Evolutionary conservation across 2,329 filamentous ascomycete genomes (phyloP).

Genomic region (Magnaporthiopsis poae): DNA sequence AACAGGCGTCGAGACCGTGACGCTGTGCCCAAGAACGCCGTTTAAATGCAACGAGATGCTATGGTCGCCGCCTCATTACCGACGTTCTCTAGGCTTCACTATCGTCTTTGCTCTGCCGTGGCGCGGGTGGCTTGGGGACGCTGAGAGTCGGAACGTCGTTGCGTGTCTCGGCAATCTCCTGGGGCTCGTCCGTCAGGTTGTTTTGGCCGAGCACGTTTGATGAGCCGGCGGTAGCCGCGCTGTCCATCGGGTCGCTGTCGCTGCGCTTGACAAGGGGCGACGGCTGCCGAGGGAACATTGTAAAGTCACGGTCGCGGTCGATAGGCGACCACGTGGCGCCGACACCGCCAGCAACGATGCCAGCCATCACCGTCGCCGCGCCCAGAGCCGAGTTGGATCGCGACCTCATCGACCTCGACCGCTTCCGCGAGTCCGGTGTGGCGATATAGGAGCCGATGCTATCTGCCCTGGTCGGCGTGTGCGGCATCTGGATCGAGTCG

Average conservation of each 20-base stretch:
- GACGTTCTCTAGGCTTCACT: background rate
- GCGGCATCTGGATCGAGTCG: constrained; percentile 33
- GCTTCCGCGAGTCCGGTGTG: constrained; percentile 51
- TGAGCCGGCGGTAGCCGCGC: background rate
- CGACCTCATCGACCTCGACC: constrained; percentile 58
- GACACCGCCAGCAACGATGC: constrained; percentile 67
- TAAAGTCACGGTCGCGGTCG: constrained; percentile 34
- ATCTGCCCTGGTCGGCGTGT: constrained; percentile 52
- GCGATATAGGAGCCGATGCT: constrained; percentile 35
- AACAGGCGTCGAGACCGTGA: background rate
- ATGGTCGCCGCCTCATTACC: background rate
- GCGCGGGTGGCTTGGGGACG: constrained; percentile 9
- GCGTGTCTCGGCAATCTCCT: constrained; percentile 20
- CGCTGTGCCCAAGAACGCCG: background rate
- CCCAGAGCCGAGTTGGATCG: constrained; percentile 62
- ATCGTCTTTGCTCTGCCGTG: background rate
- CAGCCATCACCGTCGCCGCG: constrained; percentile 72
- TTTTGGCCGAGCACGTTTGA: constrained; percentile 15
- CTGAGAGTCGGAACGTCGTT: constrained; percentile 18
- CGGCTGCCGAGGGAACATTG: constrained; percentile 22
- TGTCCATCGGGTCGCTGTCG: constrained; percentile 14
- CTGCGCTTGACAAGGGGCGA: constrained; percentile 22
- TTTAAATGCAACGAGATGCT: background rate
- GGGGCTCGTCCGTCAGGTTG: constrained; percentile 26
- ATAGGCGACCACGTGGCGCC: constrained; percentile 69